phyloP scores from a whole-genome alignment of 805 yeast species.

The Ogataea polymorpha region DNA sequence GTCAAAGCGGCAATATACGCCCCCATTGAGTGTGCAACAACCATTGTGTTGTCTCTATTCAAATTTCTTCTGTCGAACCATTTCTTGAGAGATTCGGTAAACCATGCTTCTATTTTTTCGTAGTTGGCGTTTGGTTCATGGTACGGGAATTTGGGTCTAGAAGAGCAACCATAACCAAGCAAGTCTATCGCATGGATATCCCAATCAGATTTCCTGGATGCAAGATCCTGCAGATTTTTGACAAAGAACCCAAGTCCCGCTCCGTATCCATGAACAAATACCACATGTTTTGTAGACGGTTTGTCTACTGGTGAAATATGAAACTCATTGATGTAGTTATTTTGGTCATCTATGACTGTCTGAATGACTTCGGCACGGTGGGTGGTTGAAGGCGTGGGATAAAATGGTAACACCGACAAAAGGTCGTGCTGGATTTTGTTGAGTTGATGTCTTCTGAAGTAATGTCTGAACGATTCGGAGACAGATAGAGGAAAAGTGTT shows the following conservation, averaged over 20 bases:
- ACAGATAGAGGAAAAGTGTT: constrained; percentile 57
- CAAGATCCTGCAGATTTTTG: constrained; percentile 53
- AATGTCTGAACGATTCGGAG: constrained; percentile 53
- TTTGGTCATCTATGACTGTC: constrained; percentile 48
- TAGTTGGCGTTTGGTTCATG: constrained; percentile 38
- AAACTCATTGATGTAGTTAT: constrained; percentile 72
- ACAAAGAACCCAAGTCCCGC: constrained; percentile 84
- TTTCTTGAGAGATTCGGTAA: constrained; percentile 57
- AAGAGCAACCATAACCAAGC: constrained; percentile 86
- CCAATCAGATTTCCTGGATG: constrained; percentile 46
- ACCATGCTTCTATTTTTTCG: constrained; percentile 55
- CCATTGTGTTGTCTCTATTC: constrained; percentile 43
- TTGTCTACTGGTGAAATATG: constrained; percentile 43
- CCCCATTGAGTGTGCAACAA: constrained; percentile 90
- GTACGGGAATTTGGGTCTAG: constrained; percentile 67
- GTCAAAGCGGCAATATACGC: constrained; percentile 76
- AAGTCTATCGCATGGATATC: constrained; percentile 82
- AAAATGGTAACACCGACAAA: constrained; percentile 53
- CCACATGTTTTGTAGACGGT: constrained; percentile 44
- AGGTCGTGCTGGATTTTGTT: constrained; percentile 41
- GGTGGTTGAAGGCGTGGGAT: constrained; percentile 48
- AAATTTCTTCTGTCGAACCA: constrained; percentile 53
- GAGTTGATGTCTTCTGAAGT: constrained; percentile 28
- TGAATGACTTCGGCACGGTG: constrained; percentile 47
- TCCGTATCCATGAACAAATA: constrained; percentile 89